A percentile compares a stretch with the other conserved stretches of the same genome.
phyloP scores from a whole-genome alignment of 352 stramenopile genomes.

The Pythium scleroteichum region DNA sequence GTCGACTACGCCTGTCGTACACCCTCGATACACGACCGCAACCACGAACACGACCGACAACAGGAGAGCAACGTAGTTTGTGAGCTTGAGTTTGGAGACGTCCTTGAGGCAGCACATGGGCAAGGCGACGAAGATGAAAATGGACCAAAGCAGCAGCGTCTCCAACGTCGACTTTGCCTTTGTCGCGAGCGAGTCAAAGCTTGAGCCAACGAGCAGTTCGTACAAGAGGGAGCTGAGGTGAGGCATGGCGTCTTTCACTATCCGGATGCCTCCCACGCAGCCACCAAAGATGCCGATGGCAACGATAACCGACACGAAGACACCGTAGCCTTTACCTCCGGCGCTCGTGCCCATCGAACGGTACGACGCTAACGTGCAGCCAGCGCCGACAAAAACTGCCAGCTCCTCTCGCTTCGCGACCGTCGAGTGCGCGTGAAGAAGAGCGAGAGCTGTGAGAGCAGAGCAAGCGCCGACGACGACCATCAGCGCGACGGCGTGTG shows the following conservation, averaged over 20 bases:
- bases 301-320: slow-evolving; percentile 30
- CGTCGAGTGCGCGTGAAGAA: slow-evolving; percentile 26
- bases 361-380: slow-evolving; percentile 19
- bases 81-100: slow-evolving; percentile 26
- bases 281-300: slow-evolving; percentile 31
- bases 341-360: slow-evolving; percentile 24
- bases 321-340: slow-evolving; percentile 13
- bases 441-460: slow-evolving; percentile 24
- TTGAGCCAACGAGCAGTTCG: background rate
- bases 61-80: slow-evolving; percentile 30
- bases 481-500: slow-evolving; percentile 14
- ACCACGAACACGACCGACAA: slow-evolving; percentile 30
- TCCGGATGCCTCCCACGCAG: slow-evolving; percentile 33
- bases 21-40: slow-evolving; percentile 23
- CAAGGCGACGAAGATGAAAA: slow-evolving; percentile 27
- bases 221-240: slow-evolving; percentile 12
- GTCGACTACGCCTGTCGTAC: background rate
- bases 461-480: slow-evolving; percentile 25
- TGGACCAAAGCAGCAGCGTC: slow-evolving; percentile 18
- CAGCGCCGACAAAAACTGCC: slow-evolving; percentile 5
- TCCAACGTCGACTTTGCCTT: background rate
- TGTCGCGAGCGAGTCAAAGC: slow-evolving; percentile 2
- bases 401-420: slow-evolving; percentile 9
- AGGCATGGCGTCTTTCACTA: slow-evolving; percentile 29
- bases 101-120: slow-evolving; percentile 30